phyloP scores from a whole-genome alignment of 352 stramenopile genomes.

The Pythium vanterpoolii region DNA sequence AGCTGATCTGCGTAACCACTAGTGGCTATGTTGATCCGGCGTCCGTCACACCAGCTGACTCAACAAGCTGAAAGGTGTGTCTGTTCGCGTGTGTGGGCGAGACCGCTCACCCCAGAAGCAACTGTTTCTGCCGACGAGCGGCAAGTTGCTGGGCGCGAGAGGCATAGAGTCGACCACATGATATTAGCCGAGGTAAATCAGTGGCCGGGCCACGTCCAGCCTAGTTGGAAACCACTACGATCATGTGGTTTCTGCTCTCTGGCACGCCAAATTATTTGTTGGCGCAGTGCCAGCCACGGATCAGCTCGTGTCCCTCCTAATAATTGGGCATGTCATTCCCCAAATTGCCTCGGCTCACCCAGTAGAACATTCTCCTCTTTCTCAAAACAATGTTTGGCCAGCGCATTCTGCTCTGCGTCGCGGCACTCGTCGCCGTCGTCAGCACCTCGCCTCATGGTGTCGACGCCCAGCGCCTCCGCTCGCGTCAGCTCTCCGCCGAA shows the following conservation, averaged over 20 bases:
- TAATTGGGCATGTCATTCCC: slow-evolving; percentile 4
- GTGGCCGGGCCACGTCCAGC: too few relatives aligned
- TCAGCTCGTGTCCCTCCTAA: too few relatives aligned
- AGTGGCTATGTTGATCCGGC: not conserved
- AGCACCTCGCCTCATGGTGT: slow-evolving; percentile 10
- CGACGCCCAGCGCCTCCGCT: slow-evolving; percentile 14
- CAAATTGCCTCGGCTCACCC: slow-evolving; percentile 2
- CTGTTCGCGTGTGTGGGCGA: slow-evolving; percentile 2
- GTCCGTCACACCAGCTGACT: not conserved
- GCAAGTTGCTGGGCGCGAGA: not conserved
- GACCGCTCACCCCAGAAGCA: not conserved
- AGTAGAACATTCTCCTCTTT: slow-evolving; percentile 1
- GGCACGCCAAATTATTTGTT: not conserved
- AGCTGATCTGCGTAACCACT: not conserved
- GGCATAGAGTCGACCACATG: slow-evolving; percentile 9
- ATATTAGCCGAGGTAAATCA: not conserved
- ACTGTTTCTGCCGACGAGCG: not conserved
- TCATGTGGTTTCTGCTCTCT: not conserved
- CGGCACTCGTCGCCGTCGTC: slow-evolving; percentile 7
- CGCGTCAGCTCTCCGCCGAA: not conserved
- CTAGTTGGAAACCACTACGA: not conserved
- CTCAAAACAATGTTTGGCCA: slow-evolving; percentile 15
- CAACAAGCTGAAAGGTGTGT: not conserved
- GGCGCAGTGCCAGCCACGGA: not conserved
- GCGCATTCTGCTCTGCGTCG: slow-evolving; percentile 9